Base-by-base conservation (phyloP, 1,284 basidiomycete genomes). In the Microstroma glucosiphilum region DNA sequence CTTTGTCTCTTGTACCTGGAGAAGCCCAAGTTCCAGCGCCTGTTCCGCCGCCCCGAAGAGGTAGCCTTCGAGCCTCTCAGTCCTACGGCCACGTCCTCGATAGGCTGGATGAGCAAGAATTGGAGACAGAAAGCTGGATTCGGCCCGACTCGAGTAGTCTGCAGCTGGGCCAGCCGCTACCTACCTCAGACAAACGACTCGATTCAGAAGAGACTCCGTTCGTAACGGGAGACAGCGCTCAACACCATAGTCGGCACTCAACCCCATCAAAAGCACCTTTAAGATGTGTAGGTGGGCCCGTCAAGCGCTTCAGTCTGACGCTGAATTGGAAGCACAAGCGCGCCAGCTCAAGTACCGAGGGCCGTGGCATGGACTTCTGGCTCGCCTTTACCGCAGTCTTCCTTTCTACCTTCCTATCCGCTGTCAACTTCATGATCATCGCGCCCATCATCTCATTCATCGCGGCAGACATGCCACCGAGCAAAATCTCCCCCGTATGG, bases 391-490 rank as follows among this genome's bases (percentile, higher is more conserved):
- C 17, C 40, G 40, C 43, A 1, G 7, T 58, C 30, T 25, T 41
- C 17, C 8, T 58, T 21, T 43, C 15, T 4, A n/a, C 43, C 13
- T 48, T 25, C 57, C 51, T 54, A 21, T n/a, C 40, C 6, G 57
- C 61, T 15, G 42, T 63, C 26, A 59, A 63, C 48, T 49, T 63
- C 55, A 69, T 68, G 15, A 73, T 73, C 68, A 71, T 73, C 65
- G 67, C 69, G 12, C 71, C 71, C 1, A 68, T 66, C 0, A 48
- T 73, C 1, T 69, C 71, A 1, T 65, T 66, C 6, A 71, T 73
- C 51, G 71, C 69, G n/a, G 48, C 61, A 19, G 66, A 66, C 11
- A 54, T 73, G 25, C 71, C 71, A 0, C 2, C 43, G 1, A 70
- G 69, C 9, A 59, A 51, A 9, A 63, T 73, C 11, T 66, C 71